Evolutionary conservation across 768 basidiomycete genomes (phyloP).

Genomic region (Suillus paluster): DNA sequence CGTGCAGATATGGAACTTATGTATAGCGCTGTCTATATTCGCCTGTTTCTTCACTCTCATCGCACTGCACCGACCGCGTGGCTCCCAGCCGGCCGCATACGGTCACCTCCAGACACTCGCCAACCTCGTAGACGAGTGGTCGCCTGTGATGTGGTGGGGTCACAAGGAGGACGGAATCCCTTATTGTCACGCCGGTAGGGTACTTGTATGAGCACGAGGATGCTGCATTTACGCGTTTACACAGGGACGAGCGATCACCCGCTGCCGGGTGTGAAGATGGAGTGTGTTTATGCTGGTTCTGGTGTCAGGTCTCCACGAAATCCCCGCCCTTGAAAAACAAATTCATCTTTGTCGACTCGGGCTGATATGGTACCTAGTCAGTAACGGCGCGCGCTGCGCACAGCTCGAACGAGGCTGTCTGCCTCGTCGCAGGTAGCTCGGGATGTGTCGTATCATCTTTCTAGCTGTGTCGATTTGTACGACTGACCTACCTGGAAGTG

Average conservation of each 20-base stretch:
- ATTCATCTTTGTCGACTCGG: too few species aligned
- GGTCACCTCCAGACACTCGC: constrained; percentile 39
- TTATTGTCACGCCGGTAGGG: constrained; percentile 6
- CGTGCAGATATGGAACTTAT: constrained; percentile 31
- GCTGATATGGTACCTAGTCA: too few species aligned
- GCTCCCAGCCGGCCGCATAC: constrained; percentile 35
- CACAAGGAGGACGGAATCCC: constrained; percentile 17
- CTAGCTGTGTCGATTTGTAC: too few species aligned
- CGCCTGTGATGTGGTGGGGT: constrained; percentile 25
- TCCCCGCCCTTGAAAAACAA: too few species aligned
- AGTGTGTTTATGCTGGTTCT: constrained; percentile 3
- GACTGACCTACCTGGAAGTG: too few species aligned
- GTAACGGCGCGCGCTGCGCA: too few species aligned
- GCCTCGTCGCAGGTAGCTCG: too few species aligned
- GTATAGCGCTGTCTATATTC: constrained; percentile 23
- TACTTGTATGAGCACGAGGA: not conserved
- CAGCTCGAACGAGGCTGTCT: too few species aligned
- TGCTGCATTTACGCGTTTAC: not conserved
- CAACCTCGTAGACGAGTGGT: constrained; percentile 41
- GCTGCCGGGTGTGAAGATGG: constrained; percentile 3
- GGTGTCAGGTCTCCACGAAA: not conserved
- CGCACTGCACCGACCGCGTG: constrained; percentile 20
- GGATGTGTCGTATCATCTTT: too few species aligned
- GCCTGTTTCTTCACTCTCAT: constrained; percentile 22
- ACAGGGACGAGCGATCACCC: constrained; percentile 10